These are phyloP conservation scores for Xanthoceras sorbifolium DNA, from an alignment of 345 rosid genomes.

Conservation along the genomic window DNA sequence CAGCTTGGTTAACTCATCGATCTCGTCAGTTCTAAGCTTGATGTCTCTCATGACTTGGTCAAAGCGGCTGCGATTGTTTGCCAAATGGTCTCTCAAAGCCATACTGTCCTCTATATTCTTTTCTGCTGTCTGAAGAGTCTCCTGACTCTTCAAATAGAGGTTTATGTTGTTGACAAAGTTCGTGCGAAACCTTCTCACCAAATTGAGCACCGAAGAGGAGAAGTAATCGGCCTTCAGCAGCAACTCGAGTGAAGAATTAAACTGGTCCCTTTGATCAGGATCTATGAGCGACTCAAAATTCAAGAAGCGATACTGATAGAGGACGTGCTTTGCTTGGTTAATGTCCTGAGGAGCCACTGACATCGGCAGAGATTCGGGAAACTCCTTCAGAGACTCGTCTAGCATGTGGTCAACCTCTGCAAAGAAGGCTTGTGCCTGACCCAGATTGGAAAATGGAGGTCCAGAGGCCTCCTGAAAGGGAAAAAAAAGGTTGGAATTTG, in stretches of 20 bases:
- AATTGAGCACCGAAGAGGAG: neutral
- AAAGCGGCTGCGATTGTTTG: neutral
- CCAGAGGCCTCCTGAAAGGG: neutral
- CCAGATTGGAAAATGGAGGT: neutral
- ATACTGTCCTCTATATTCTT: neutral
- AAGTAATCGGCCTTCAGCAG: neutral
- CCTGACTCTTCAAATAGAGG: neutral
- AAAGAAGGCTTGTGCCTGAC: neutral
- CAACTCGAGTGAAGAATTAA: slow-evolving; percentile 1
- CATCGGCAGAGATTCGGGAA: neutral
- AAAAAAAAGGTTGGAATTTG: neutral
- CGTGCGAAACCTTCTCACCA: neutral
- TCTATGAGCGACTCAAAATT: slow-evolving; percentile 6
- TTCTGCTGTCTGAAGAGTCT: neutral
- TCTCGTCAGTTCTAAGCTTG: neutral
- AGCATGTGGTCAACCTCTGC: neutral
- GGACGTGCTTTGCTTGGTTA: neutral
- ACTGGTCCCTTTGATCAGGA: neutral
- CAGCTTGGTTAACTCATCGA: neutral
- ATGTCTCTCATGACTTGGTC: neutral
- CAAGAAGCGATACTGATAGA: neutral
- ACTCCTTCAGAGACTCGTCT: neutral
- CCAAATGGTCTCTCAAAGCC: neutral
- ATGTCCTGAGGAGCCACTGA: neutral
- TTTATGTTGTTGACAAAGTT: neutral